Conservation (phyloP, 2,329 filamentous ascomycete genomes). For the Cytospora piceae region DNA sequence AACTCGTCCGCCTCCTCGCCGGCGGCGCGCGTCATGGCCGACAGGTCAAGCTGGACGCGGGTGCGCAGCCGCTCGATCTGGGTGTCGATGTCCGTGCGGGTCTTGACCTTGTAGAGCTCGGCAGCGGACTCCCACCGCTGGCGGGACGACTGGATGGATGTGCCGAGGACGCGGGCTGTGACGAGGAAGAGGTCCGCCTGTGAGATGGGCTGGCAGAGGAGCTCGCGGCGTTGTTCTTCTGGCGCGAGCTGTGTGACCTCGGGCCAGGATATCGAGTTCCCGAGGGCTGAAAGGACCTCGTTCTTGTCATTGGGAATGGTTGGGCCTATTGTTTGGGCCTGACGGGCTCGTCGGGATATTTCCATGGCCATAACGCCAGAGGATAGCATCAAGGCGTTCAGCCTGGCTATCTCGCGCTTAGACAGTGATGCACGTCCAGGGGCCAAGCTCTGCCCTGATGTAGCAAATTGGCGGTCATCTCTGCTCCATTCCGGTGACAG, state of each 20-base stretch:
- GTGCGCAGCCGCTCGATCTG: conserved; percentile 55
- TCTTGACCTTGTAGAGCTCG: conserved; percentile 60
- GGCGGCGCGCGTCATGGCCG: conserved; percentile 64
- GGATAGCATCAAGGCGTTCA: conserved; percentile 75
- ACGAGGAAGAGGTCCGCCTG: conserved; percentile 54
- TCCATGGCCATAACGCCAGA: conserved; percentile 90
- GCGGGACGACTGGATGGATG: conserved; percentile 51
- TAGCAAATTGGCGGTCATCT: conserved; percentile 53
- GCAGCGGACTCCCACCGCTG: conserved; percentile 63
- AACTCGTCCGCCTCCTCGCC: conserved; percentile 82
- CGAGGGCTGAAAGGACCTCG: conserved; percentile 33
- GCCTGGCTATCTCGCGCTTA: conserved; percentile 78
- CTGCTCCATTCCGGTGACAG: conserved; percentile 30
- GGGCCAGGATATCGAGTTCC: conserved; percentile 43
- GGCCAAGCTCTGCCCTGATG: conserved; percentile 48
- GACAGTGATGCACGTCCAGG: conserved; percentile 52
- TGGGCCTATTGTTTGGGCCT: conserved; percentile 44
- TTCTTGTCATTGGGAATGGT: conserved; percentile 33
- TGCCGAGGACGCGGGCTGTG: conserved; percentile 55
- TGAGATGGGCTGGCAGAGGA: conserved; percentile 41
- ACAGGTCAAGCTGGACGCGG: conserved; percentile 57
- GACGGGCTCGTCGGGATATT: conserved; percentile 68
- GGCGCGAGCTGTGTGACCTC: conserved; percentile 50
- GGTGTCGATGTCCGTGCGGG: conserved; percentile 56
- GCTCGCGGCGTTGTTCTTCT: conserved; percentile 38